These are phyloP conservation scores for Eucalyptus tenuipes DNA, from an alignment of 345 rosid genomes.

Conservation along the genomic window DNA sequence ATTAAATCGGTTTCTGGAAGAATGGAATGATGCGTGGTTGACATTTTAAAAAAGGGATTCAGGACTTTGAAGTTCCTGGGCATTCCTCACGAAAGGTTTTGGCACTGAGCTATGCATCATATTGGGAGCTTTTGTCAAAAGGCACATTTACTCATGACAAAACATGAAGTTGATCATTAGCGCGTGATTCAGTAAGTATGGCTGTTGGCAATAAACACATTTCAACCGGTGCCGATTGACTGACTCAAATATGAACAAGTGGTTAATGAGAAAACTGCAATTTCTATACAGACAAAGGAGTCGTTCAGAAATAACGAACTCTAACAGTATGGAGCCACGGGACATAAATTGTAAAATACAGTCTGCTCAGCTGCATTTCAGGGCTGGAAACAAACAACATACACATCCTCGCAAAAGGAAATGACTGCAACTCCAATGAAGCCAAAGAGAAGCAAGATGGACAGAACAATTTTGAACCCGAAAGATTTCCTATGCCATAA, in stretches of 20 bases:
- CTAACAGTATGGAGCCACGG: background rate
- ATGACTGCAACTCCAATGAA: background rate
- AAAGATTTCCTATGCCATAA: background rate
- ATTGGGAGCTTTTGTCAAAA: background rate
- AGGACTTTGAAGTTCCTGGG: background rate
- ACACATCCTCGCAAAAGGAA: background rate
- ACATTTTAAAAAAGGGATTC: background rate
- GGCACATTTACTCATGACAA: background rate
- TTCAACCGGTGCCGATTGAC: background rate
- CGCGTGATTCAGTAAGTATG: background rate
- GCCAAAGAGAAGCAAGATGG: background rate
- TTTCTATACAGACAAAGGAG: background rate
- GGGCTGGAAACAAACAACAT: background rate
- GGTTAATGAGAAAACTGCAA: background rate
- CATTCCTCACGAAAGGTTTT: background rate
- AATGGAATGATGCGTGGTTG: background rate
- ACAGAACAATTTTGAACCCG: background rate
- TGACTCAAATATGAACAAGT: background rate
- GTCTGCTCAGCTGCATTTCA: background rate
- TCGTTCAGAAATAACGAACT: background rate
- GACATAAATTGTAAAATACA: background rate
- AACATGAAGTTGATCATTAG: background rate
- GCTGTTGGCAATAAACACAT: background rate
- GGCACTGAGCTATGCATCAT: background rate
- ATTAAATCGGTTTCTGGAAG: background rate